Percentiles rank a stretch among this genome's conserved stretches.
Conservation (phyloP, 352 stramenopile species). For the Phytopythium litorale region DNA sequence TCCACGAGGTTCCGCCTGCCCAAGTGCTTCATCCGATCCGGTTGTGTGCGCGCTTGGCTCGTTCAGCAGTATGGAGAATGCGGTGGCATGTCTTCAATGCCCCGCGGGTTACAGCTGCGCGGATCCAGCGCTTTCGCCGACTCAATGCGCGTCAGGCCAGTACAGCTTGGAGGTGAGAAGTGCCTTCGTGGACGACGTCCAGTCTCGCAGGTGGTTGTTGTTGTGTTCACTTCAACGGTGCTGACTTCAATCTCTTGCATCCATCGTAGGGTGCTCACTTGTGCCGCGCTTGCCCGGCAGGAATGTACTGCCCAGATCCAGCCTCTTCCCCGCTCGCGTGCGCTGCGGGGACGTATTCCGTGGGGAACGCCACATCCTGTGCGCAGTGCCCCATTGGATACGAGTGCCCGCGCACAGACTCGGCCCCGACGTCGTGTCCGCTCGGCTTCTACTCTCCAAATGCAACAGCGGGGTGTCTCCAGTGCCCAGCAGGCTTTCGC, state of each 20-base stretch:
- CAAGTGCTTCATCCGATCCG: slow-evolving; percentile 5
- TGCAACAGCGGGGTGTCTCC: background rate
- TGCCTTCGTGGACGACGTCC: background rate
- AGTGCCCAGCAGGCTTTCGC: slow-evolving; percentile 29
- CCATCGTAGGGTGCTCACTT: background rate
- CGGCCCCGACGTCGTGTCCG: slow-evolving; percentile 32
- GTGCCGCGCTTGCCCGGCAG: slow-evolving; percentile 42
- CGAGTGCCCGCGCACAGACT: slow-evolving; percentile 26
- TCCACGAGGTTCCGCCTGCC: slow-evolving; percentile 46
- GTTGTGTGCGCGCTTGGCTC: background rate
- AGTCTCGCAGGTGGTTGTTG: too few species aligned
- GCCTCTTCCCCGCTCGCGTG: slow-evolving; percentile 32
- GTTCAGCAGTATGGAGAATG: background rate
- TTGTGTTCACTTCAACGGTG: background rate
- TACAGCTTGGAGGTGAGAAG: background rate
- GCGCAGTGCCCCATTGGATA: slow-evolving; percentile 79
- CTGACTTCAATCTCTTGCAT: background rate
- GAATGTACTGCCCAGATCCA: slow-evolving; percentile 64
- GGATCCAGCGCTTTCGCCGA: background rate
- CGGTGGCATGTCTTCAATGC: background rate
- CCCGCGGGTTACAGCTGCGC: background rate
- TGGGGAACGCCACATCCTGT: slow-evolving; percentile 33
- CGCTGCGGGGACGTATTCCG: slow-evolving; percentile 63
- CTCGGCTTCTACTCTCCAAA: slow-evolving; percentile 17
- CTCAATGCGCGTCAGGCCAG: background rate